phyloP scores from a whole-genome alignment of 805 yeast species.

The Pichia cabralensis region DNA sequence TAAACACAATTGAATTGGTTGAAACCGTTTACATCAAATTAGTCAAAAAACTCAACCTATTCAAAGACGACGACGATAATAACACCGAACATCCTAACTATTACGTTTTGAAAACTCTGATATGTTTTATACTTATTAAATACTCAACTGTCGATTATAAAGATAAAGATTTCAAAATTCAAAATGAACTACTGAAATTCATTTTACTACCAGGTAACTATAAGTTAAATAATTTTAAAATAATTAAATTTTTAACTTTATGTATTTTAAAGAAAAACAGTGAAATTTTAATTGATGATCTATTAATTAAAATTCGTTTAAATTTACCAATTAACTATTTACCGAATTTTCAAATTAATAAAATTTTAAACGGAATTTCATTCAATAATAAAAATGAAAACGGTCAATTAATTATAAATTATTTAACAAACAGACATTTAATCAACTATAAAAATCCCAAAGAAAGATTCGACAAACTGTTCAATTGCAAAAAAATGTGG shows the following conservation, averaged over 20 bases:
- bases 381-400: constrained; percentile 10
- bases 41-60: no score
- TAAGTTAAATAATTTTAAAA: constrained; percentile 9
- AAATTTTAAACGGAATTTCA: constrained; percentile 32
- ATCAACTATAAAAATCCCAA: constrained; percentile 30
- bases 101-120: no score
- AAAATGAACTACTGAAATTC: no score
- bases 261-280: constrained; percentile 4
- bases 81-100: no score
- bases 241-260: constrained; percentile 12
- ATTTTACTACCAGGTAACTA: no score
- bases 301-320: constrained; percentile 54
- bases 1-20: no score
- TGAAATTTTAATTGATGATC: constrained; percentile 32
- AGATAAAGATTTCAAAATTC: no score
- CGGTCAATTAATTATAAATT: constrained; percentile 2
- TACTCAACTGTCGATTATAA: no score
- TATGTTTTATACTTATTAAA: no score
- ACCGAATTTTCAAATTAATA: constrained; percentile 44
- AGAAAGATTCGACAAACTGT: constrained; percentile 41
- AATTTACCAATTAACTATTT: constrained; percentile 47
- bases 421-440: constrained; percentile 24
- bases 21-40: no score
- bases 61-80: no score
- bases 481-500: constrained; percentile 51